A percentile compares a stretch with the other conserved stretches of the same genome.
Conservation (phyloP, 768 basidiomycete genomes). For the Termitomyces sp. region DNA sequence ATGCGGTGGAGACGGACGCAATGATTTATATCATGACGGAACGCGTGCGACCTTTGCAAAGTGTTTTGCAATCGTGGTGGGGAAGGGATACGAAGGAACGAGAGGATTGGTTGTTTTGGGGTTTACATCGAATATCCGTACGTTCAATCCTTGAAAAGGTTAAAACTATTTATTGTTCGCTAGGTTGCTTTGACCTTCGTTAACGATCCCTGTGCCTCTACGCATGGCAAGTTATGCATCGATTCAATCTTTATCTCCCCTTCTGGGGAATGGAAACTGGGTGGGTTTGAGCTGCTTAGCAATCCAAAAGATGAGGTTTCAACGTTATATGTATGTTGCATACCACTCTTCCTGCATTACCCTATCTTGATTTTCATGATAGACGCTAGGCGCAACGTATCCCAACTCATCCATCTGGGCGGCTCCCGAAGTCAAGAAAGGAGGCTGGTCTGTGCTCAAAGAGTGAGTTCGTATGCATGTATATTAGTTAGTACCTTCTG, state of each 20-base stretch:
- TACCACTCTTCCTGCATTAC: slow-evolving; percentile 5
- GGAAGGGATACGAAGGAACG: slow-evolving; percentile 56
- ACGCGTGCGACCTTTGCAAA: slow-evolving; percentile 72
- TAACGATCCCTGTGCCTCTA: slow-evolving; percentile 77
- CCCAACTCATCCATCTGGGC: slow-evolving; percentile 59
- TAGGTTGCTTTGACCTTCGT: slow-evolving; percentile 89
- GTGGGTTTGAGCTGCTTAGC: slow-evolving; percentile 89
- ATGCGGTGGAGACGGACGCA: slow-evolving; percentile 85
- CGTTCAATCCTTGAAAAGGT: slow-evolving; percentile 23
- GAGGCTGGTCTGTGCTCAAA: slow-evolving; percentile 79
- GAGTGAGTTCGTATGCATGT: slow-evolving; percentile 68
- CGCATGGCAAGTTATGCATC: slow-evolving; percentile 76
- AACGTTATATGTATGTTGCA: slow-evolving; percentile 69
- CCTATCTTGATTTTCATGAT: slow-evolving; percentile 12
- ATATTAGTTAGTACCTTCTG: neutral
- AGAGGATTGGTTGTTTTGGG: slow-evolving; percentile 94
- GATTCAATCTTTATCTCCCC: slow-evolving; percentile 85
- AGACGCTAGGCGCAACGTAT: slow-evolving; percentile 65
- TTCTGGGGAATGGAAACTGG: slow-evolving; percentile 95
- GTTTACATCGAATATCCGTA: slow-evolving; percentile 85
- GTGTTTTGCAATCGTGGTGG: slow-evolving; percentile 57
- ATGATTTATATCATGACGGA: slow-evolving; percentile 93
- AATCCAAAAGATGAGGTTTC: slow-evolving; percentile 74
- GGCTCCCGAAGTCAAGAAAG: slow-evolving; percentile 85
- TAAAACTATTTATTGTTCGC: slow-evolving; percentile 6